phyloP scores from a whole-genome alignment of 2,329 filamentous ascomycete genomes.

The Trichothecium sympodiale region DNA sequence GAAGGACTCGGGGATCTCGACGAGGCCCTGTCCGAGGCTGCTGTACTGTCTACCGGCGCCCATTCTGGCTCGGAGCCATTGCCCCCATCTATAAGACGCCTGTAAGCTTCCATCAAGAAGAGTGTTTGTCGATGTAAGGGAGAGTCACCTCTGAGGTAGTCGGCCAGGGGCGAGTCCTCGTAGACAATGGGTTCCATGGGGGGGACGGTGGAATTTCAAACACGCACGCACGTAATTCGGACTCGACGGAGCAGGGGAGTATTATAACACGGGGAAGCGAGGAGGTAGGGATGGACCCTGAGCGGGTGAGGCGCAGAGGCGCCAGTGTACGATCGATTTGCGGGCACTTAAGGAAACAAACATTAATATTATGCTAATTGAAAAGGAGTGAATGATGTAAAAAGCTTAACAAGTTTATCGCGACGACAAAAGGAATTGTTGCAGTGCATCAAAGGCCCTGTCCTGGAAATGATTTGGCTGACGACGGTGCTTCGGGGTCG shows the following conservation, averaged over 20 bases:
- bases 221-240: background rate
- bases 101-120: background rate
- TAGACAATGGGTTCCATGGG: constrained; percentile 74
- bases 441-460: no score
- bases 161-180: constrained; percentile 77
- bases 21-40: constrained; percentile 17
- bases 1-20: constrained; percentile 28
- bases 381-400: no score
- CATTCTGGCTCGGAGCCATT: constrained; percentile 33
- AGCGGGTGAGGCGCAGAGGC: no score
- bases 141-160: constrained; percentile 70
- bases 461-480: no score
- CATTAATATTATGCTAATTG: no score
- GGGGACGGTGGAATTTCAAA: background rate
- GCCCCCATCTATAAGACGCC: constrained; percentile 34
- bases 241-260: background rate
- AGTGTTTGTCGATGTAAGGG: background rate
- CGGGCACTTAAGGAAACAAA: no score
- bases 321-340: no score
- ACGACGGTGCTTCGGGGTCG: no score
- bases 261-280: no score
- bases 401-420: no score
- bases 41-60: constrained; percentile 26
- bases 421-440: no score
- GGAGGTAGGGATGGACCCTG: no score